Conservation (phyloP, 2,329 filamentous ascomycete species). For the Penicillium olsonii region DNA sequence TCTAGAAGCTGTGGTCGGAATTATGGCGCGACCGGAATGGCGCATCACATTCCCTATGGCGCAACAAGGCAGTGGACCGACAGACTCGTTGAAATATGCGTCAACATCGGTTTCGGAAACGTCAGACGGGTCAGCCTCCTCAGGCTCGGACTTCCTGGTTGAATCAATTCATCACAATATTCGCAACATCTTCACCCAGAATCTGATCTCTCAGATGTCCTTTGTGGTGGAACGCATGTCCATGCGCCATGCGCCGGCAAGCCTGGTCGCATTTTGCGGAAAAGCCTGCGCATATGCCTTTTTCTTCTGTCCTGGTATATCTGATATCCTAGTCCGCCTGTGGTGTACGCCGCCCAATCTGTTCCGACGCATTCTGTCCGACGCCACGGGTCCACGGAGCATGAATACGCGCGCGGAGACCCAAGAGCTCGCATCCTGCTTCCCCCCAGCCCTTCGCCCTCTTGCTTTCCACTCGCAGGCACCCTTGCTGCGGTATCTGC, state of each 20-base stretch:
- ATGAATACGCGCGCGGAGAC: constrained; percentile 52
- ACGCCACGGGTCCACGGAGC: constrained; percentile 65
- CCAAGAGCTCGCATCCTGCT: constrained; percentile 66
- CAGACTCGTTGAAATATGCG: constrained; percentile 37
- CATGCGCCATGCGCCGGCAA: constrained; percentile 68
- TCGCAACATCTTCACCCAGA: constrained; percentile 80
- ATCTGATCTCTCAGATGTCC: constrained; percentile 77
- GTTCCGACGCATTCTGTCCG: constrained; percentile 70
- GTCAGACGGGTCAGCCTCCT: constrained; percentile 58
- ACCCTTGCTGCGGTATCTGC: constrained; percentile 60
- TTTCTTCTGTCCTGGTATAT: constrained; percentile 85
- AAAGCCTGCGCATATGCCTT: constrained; percentile 92
- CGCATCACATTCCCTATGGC: constrained; percentile 68
- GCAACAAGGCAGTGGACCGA: constrained; percentile 40
- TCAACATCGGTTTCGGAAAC: constrained; percentile 53
- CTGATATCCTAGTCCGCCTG: constrained; percentile 77
- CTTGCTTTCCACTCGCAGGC: constrained; percentile 66
- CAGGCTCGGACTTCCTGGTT: constrained; percentile 66
- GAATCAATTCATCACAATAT: constrained; percentile 85
- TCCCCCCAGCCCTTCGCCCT: constrained; percentile 66
- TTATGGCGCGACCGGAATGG: constrained; percentile 92
- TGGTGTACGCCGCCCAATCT: constrained; percentile 72
- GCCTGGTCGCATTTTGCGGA: constrained; percentile 80
- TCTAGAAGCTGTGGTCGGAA: constrained; percentile 73
- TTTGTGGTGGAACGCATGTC: constrained; percentile 91